phyloP scores from a whole-genome alignment of 495 filamentous ascomycete species.

The Cudoniella acicularis region DNA sequence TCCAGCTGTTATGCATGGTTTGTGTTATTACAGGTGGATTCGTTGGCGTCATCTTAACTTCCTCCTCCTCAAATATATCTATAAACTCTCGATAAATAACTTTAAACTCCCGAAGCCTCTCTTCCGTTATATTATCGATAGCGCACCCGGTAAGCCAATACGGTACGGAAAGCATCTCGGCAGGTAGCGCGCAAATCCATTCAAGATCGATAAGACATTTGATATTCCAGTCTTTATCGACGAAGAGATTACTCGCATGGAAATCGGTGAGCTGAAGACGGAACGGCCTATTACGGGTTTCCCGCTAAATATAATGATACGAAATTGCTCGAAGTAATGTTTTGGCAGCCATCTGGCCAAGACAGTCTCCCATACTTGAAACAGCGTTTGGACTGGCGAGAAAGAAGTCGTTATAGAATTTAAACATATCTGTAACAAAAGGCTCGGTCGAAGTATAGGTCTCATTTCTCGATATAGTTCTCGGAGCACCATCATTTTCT shows the following conservation, averaged over 20 bases:
- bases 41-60: conserved; percentile 5
- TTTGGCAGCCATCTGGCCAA: conserved; percentile 24
- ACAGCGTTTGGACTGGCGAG: conserved; percentile 34
- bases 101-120: conserved; percentile 16
- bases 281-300: conserved; percentile 14
- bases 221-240: conserved; percentile 27
- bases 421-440: conserved; percentile 28
- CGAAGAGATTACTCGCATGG: conserved; percentile 16
- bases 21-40: background rate
- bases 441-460: conserved; percentile 31
- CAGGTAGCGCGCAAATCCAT: conserved; percentile 24
- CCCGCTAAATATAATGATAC: conserved; percentile 20
- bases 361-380: conserved; percentile 25
- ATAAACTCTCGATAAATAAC: conserved; percentile 13
- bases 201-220: conserved; percentile 32
- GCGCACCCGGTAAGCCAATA: conserved; percentile 29
- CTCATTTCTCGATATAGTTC: conserved; percentile 26
- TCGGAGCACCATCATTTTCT: conserved; percentile 35
- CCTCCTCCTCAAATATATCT: conserved; percentile 19
- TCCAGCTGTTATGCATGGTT: conserved; percentile 11
- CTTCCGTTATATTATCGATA: conserved; percentile 23
- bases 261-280: conserved; percentile 8
- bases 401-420: conserved; percentile 29
- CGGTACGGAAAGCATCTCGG: conserved; percentile 25
- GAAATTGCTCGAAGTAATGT: conserved; percentile 28